Conservation (phyloP, 1,139 yeast genomes). For the Oligophagozyma castellii region DNA sequence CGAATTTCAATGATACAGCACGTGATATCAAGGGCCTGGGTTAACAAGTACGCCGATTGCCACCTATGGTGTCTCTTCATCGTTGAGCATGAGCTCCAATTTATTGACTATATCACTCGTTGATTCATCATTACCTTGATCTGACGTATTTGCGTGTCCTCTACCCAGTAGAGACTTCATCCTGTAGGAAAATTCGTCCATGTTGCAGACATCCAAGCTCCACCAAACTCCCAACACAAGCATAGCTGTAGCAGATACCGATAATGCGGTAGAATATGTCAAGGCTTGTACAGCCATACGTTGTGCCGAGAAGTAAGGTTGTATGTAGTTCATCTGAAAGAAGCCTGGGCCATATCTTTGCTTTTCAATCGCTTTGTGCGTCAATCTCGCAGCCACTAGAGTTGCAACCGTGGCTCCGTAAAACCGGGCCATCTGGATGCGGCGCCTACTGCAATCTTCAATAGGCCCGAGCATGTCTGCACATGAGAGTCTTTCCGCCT, state of each 20-base stretch:
- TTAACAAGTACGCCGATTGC: too few species aligned
- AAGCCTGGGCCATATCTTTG: slow-evolving; percentile 44
- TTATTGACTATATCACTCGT: too few species aligned
- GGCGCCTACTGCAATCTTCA: too few species aligned
- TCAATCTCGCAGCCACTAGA: slow-evolving; percentile 56
- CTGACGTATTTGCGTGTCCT: too few species aligned
- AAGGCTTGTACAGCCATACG: slow-evolving; percentile 84
- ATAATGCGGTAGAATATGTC: slow-evolving; percentile 63
- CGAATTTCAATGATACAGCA: too few species aligned
- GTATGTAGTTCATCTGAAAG: slow-evolving; percentile 76
- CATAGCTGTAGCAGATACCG: slow-evolving; percentile 64
- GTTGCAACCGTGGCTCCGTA: slow-evolving; percentile 63
- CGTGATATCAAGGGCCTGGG: too few species aligned
- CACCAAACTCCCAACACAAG: slow-evolving; percentile 64
- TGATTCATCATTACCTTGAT: too few species aligned
- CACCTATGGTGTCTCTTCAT: too few species aligned
- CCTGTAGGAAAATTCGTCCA: slow-evolving; percentile 58
- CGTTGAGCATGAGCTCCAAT: too few species aligned
- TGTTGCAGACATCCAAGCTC: slow-evolving; percentile 56
- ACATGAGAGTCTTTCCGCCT: too few species aligned
- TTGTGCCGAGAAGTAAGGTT: slow-evolving; percentile 69
- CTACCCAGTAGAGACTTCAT: slow-evolving; percentile 56
- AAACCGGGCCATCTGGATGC: slow-evolving; percentile 51
- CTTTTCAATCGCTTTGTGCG: slow-evolving; percentile 49
- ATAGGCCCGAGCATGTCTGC: too few species aligned